Percentiles rank a stretch among this genome's conserved stretches.
Conservation (phyloP, 164 flowering plant species). For the Houttuynia cordata region DNA sequence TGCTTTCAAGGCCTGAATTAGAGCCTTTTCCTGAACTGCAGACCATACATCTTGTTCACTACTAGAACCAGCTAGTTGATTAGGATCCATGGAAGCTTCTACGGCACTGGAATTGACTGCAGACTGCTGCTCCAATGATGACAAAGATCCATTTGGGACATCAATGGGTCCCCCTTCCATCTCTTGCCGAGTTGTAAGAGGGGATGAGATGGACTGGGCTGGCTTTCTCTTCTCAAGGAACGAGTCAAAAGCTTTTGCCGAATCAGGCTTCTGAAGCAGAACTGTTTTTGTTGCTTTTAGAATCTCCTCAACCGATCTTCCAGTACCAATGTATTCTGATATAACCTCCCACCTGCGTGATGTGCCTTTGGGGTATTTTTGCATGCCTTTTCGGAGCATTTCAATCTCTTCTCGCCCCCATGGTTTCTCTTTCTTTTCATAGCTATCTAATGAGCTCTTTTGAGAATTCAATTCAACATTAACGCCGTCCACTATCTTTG, state of each 20-base stretch:
- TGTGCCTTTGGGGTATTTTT: constrained; percentile 82
- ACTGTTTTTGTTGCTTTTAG: constrained; percentile 90
- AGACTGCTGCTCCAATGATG: constrained; percentile 16
- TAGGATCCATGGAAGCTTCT: constrained; percentile 1
- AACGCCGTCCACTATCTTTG: constrained; percentile 8
- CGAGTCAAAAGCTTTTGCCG: constrained; percentile 79
- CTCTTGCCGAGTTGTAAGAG: constrained; percentile 67
- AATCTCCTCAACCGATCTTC: constrained; percentile 83
- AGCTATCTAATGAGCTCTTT: constrained; percentile 8
- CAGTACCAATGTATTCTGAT: constrained; percentile 88
- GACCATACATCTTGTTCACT: constrained; percentile 74
- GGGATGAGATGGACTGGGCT: constrained; percentile 58
- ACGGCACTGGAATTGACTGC: constrained; percentile 13
- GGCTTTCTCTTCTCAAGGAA: constrained; percentile 93
- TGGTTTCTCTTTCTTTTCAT: constrained; percentile 40
- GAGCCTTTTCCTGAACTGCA: constrained; percentile 40
- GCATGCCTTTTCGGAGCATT: constrained; percentile 47
- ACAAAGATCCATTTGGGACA: constrained; percentile 7
- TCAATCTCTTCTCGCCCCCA: constrained; percentile 77
- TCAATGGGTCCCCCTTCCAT: constrained; percentile 18
- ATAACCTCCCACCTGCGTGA: constrained; percentile 95
- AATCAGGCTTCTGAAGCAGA: constrained; percentile 90
- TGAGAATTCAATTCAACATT: neutral
- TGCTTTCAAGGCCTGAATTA: constrained; percentile 47
- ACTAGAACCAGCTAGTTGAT: constrained; percentile 25